Evolutionary conservation across 2,329 filamentous ascomycete species (phyloP).

Genomic region (Domatiomyces globalis): DNA sequence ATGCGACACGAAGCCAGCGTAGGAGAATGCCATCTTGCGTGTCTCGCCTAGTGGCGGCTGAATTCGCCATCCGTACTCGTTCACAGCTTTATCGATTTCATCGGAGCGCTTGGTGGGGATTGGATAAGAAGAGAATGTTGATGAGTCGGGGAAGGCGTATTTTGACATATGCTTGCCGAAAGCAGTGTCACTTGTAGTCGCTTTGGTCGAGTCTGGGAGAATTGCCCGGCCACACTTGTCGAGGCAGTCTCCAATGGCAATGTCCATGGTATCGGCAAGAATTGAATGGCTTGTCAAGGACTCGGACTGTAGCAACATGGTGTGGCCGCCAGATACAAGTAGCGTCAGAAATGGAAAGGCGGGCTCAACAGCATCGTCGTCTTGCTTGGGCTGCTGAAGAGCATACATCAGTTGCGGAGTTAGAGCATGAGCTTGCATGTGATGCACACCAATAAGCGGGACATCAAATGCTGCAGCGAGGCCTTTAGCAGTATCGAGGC

Average conservation of each 20-base stretch:
- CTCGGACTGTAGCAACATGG: slow-evolving; percentile 64
- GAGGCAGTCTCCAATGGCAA: slow-evolving; percentile 77
- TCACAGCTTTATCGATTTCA: slow-evolving; percentile 33
- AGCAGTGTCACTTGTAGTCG: slow-evolving; percentile 48
- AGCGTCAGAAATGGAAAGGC: slow-evolving; percentile 75
- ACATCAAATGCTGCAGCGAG: slow-evolving; percentile 69
- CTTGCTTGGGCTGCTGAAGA: slow-evolving; percentile 28
- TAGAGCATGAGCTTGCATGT: slow-evolving; percentile 94
- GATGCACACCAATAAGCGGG: slow-evolving; percentile 74
- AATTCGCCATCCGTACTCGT: slow-evolving; percentile 52
- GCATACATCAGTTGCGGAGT: slow-evolving; percentile 66
- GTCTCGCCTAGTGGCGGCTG: slow-evolving; percentile 51
- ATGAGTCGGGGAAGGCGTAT: slow-evolving; percentile 53
- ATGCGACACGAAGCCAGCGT: slow-evolving; percentile 55
- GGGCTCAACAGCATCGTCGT: slow-evolving; percentile 25
- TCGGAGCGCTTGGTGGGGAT: slow-evolving; percentile 44
- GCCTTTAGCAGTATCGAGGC: slow-evolving; percentile 74
- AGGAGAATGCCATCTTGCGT: slow-evolving; percentile 53
- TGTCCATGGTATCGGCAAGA: slow-evolving; percentile 59
- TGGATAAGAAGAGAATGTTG: not conserved
- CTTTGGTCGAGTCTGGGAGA: slow-evolving; percentile 48
- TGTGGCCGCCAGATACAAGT: slow-evolving; percentile 85
- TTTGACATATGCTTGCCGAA: slow-evolving; percentile 67
- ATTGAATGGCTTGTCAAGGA: slow-evolving; percentile 56
- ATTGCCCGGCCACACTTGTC: slow-evolving; percentile 75